phyloP scores from a whole-genome alignment of 2,329 filamentous ascomycete genomes.

The Penicillium sp. region DNA sequence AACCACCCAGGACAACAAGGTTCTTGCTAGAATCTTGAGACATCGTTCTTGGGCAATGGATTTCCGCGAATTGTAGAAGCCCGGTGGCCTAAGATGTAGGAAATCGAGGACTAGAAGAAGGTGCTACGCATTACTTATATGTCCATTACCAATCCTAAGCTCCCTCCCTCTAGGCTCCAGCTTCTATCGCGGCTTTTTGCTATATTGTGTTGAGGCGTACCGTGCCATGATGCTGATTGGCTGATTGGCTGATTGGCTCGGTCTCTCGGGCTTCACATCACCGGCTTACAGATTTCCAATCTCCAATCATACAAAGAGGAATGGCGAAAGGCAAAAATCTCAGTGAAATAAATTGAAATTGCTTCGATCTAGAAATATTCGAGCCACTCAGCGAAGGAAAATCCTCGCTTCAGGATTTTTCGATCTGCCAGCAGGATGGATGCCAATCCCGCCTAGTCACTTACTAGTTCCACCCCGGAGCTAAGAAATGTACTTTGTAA shows the following conservation, averaged over 20 bases:
- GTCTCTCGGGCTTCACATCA: background rate
- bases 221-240: background rate
- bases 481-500: no score
- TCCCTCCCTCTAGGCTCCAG: background rate
- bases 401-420: no score
- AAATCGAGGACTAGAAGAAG: background rate
- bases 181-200: no score
- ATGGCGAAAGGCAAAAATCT: no score
- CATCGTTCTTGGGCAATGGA: background rate
- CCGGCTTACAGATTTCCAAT: background rate
- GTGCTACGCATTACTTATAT: background rate
- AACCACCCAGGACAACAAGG: slow-evolving; percentile 53
- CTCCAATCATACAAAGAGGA: no score
- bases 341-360: background rate
- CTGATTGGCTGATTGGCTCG: background rate
- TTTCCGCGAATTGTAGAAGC: background rate
- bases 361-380: background rate
- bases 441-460: no score
- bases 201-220: background rate
- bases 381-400: no score
- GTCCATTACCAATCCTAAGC: background rate
- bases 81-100: background rate
- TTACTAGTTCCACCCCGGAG: no score
- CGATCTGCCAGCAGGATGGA: no score
- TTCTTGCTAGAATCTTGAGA: background rate